Evolutionary conservation across 768 basidiomycete species (phyloP).

Genomic region (Lactarius evosmus): DNA sequence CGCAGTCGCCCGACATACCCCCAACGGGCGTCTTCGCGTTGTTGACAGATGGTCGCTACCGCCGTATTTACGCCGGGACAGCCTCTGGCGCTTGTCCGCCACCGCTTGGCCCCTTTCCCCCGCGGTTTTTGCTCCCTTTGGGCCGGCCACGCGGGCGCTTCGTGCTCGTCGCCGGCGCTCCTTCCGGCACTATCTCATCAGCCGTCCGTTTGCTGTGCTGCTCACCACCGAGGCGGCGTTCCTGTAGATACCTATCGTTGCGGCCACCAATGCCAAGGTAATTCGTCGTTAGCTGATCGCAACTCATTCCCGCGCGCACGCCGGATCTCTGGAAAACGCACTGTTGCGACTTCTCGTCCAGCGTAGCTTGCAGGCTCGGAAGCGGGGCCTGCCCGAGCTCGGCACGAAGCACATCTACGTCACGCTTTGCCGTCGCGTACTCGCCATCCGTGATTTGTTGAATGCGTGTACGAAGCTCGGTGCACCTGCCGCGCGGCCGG

Average conservation of each 20-base stretch:
- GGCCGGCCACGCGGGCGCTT: conserved; percentile 39
- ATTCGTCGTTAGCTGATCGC: conserved; percentile 3
- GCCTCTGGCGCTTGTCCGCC: conserved; percentile 15
- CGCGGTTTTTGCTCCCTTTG: conserved; percentile 37
- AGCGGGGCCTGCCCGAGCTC: conserved; percentile 76
- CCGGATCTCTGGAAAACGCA: conserved; percentile 35
- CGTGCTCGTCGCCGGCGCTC: conserved; percentile 28
- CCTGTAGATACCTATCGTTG: conserved; percentile 34
- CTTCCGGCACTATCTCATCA: conserved; percentile 28
- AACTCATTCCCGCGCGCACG: neutral
- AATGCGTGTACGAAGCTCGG: conserved; percentile 66
- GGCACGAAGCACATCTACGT: conserved; percentile 70
- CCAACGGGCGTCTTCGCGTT: neutral
- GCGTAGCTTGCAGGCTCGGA: conserved; percentile 64
- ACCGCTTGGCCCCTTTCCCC: conserved; percentile 17
- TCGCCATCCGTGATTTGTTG: conserved; percentile 67
- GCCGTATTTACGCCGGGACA: neutral
- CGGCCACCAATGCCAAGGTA: neutral
- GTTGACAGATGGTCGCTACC: neutral
- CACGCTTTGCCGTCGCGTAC: conserved; percentile 67
- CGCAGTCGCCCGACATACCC: neutral
- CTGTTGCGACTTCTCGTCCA: conserved; percentile 66
- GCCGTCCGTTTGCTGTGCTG: conserved; percentile 30
- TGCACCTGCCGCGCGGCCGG: conserved; percentile 44
- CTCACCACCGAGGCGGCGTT: conserved; percentile 35